Conservation (phyloP, 176 grass and related monocot genomes). For the Musa acuminata region DNA sequence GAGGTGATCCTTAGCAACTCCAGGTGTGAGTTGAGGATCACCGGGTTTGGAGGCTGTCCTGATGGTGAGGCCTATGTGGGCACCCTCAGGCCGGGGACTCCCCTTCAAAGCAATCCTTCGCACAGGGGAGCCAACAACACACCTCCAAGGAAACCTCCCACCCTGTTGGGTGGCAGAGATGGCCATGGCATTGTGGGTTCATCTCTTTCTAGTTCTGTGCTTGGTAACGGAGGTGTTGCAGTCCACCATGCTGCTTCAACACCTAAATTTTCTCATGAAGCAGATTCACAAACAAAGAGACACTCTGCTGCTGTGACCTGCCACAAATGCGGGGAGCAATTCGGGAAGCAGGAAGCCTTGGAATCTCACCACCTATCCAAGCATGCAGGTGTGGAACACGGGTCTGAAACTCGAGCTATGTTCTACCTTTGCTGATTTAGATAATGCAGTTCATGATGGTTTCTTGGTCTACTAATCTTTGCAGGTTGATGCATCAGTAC, state of each 20-base stretch:
- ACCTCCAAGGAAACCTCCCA: slow-evolving; percentile 62
- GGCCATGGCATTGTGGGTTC: not conserved
- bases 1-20: slow-evolving; percentile 95
- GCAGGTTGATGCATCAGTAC: too few relatives aligned
- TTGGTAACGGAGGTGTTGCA: not conserved
- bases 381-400: not conserved
- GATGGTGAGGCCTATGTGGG: slow-evolving; percentile 39
- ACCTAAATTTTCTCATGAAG: not conserved
- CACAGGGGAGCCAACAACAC: slow-evolving; percentile 35
- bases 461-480: too few relatives aligned
- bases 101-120: slow-evolving; percentile 40
- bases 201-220: slow-evolving; percentile 10
- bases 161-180: slow-evolving; percentile 38
- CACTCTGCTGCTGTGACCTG: not conserved
- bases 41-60: slow-evolving; percentile 33
- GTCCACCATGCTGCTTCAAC: not conserved
- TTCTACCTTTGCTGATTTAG: too few relatives aligned
- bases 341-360: slow-evolving; percentile 1
- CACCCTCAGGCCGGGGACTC: slow-evolving; percentile 74
- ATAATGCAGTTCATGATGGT: too few relatives aligned
- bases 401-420: too few relatives aligned
- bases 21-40: slow-evolving; percentile 87
- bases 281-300: not conserved
- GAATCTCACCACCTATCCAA: slow-evolving; percentile 12
- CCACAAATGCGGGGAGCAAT: slow-evolving; percentile 13